Percentiles rank a stretch among this genome's conserved stretches.
Evolutionary conservation across 2,329 filamentous ascomycete species (phyloP).

Genomic region (Coniochaeta sp.): DNA sequence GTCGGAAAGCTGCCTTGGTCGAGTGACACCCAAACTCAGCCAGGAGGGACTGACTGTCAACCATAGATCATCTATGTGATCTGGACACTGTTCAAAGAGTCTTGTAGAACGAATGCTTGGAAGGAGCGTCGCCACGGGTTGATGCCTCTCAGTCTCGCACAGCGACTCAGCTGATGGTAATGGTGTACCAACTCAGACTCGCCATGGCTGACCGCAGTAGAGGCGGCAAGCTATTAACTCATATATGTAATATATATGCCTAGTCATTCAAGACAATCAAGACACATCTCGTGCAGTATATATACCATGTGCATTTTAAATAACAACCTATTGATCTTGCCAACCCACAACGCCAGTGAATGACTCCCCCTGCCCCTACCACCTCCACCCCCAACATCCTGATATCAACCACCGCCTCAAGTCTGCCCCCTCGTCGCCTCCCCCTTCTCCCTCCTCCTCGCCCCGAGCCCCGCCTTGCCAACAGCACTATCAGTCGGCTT

Average conservation of each 20-base stretch:
- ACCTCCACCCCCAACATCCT: no score
- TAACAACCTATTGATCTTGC: not conserved
- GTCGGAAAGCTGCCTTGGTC: not conserved
- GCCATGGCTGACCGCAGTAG: not conserved
- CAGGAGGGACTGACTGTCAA: no score
- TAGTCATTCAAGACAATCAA: not conserved
- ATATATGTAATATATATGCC: no score
- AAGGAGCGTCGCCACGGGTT: not conserved
- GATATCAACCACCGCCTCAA: not conserved
- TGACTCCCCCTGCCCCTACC: no score
- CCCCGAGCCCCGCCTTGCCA: conserved; percentile 56
- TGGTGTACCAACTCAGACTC: not conserved
- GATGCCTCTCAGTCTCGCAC: not conserved
- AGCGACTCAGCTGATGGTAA: not conserved
- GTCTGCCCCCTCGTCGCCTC: not conserved
- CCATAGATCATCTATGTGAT: no score
- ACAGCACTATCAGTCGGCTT: conserved; percentile 58
- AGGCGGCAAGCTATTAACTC: not conserved
- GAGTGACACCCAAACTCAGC: no score
- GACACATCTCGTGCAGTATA: not conserved
- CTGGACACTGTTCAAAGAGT: not conserved
- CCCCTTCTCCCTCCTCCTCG: conserved; percentile 21
- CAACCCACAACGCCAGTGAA: not conserved
- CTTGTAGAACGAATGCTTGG: not conserved
- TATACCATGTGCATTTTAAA: not conserved